Percentiles rank a stretch among this genome's conserved stretches.
Conservation (phyloP, 2,329 filamentous ascomycete species). For the Arthrobotrys entomopaga region DNA sequence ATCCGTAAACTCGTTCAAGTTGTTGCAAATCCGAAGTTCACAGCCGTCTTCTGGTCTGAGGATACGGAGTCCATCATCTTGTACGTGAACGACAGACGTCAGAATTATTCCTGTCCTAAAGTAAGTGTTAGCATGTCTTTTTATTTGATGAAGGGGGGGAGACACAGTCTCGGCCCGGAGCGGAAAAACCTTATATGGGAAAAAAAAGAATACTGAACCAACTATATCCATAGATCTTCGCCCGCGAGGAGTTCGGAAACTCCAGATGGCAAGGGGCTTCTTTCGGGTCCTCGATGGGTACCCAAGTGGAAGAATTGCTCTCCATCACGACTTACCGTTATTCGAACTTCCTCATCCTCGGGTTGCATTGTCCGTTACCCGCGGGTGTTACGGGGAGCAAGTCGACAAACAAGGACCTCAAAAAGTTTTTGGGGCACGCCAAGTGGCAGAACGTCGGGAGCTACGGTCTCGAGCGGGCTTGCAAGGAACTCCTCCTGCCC, state of each 20-base stretch:
- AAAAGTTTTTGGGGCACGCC: conserved; percentile 25
- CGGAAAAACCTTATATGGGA: background rate
- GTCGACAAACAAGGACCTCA: conserved; percentile 21
- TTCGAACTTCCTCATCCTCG: conserved; percentile 9
- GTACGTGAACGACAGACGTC: conserved; percentile 24
- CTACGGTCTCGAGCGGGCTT: conserved; percentile 4
- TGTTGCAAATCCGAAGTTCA: conserved; percentile 23
- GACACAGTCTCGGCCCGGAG: too few relatives aligned
- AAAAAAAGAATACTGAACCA: background rate
- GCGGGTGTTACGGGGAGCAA: background rate
- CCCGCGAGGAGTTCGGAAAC: conserved; percentile 19
- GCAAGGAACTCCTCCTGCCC: conserved; percentile 12
- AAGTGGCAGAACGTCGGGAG: conserved; percentile 45
- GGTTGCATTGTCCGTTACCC: conserved; percentile 6
- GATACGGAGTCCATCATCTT: conserved; percentile 16
- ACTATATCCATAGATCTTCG: conserved; percentile 9
- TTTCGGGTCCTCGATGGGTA: background rate
- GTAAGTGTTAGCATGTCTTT: conserved; percentile 11
- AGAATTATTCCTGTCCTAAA: conserved; percentile 5
- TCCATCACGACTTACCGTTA: conserved; percentile 11
- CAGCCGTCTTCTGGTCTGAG: conserved; percentile 37
- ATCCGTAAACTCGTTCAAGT: conserved; percentile 18
- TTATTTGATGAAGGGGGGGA: too few relatives aligned
- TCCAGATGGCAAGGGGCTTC: conserved; percentile 12
- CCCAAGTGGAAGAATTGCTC: conserved; percentile 12